phyloP scores from a whole-genome alignment of 2,329 filamentous ascomycete species.

The Orbilia oligospora region DNA sequence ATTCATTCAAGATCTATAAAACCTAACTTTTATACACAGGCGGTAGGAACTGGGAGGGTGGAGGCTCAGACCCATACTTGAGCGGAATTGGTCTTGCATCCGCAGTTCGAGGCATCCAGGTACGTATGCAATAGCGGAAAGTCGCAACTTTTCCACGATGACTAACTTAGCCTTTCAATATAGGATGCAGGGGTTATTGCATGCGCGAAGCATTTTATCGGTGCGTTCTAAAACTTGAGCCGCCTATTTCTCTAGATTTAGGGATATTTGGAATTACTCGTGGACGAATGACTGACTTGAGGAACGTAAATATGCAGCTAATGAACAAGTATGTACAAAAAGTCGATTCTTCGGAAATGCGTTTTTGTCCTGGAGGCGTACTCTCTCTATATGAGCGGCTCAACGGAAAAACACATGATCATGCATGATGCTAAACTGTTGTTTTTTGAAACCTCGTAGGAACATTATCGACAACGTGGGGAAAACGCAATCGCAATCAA shows the following conservation, averaged over 20 bases:
- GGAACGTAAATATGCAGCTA: conserved; percentile 56
- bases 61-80: conserved; percentile 67
- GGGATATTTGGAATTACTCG: conserved; percentile 55
- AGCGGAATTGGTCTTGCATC: conserved; percentile 64
- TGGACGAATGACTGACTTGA: conserved; percentile 44
- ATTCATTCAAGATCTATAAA: conserved; percentile 37
- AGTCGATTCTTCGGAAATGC: conserved; percentile 51
- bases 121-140: conserved; percentile 46
- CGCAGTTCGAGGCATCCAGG: conserved; percentile 65
- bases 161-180: conserved; percentile 65
- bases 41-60: conserved; percentile 68
- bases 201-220: conserved; percentile 74
- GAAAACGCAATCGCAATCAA: conserved; percentile 67
- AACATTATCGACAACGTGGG: conserved; percentile 57
- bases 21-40: conserved; percentile 39
- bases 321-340: conserved; percentile 60
- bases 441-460: conserved; percentile 65
- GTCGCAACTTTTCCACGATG: conserved; percentile 42
- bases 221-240: conserved; percentile 59
- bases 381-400: conserved; percentile 19
- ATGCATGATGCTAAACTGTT: conserved; percentile 26
- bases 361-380: conserved; percentile 49
- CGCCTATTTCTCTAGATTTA: conserved; percentile 29
- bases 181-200: conserved; percentile 72
- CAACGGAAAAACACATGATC: conserved; percentile 25